A percentile compares a stretch with the other conserved stretches of the same genome.
Evolutionary conservation across 2,329 filamentous ascomycete genomes (phyloP).

Genomic region (Hypomyces rosellus): DNA sequence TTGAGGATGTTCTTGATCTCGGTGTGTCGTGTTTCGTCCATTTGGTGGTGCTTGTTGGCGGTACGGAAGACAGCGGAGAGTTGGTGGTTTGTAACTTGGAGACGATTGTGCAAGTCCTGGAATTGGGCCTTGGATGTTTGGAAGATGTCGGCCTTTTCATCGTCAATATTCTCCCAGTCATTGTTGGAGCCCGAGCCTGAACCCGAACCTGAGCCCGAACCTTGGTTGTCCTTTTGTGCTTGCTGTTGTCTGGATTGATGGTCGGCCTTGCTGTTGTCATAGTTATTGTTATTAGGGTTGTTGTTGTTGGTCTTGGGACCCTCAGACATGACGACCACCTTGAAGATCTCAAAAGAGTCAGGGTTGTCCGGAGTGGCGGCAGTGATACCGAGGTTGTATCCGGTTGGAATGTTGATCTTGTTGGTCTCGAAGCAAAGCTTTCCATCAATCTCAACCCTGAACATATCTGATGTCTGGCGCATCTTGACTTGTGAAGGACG

Average conservation of each 20-base stretch:
- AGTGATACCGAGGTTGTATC: constrained; percentile 81
- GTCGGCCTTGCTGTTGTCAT: background rate
- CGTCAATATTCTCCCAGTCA: constrained; percentile 35
- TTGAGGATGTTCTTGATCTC: constrained; percentile 45
- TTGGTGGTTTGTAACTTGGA: constrained; percentile 68
- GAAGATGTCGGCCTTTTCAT: constrained; percentile 42
- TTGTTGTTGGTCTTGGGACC: constrained; percentile 20
- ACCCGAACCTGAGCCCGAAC: constrained; percentile 34
- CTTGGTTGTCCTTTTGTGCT: constrained; percentile 22
- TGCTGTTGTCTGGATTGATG: constrained; percentile 8
- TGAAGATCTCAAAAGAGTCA: constrained; percentile 92
- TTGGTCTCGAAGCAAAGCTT: constrained; percentile 75
- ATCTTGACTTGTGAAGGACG: constrained; percentile 74
- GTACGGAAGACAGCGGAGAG: constrained; percentile 56
- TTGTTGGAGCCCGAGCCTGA: constrained; percentile 13
- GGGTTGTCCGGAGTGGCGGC: constrained; percentile 86
- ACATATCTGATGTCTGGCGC: constrained; percentile 53
- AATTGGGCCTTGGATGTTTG: constrained; percentile 59
- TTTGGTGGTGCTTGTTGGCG: constrained; percentile 43
- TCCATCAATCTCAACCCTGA: constrained; percentile 77
- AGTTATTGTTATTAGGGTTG: constrained; percentile 10
- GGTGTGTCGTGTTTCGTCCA: constrained; percentile 50
- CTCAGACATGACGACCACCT: constrained; percentile 66
- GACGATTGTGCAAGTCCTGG: constrained; percentile 74
- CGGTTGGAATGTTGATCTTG: constrained; percentile 69